Conservation (phyloP, 2,329 filamentous ascomycete species). For the Fusarium algeriense region DNA sequence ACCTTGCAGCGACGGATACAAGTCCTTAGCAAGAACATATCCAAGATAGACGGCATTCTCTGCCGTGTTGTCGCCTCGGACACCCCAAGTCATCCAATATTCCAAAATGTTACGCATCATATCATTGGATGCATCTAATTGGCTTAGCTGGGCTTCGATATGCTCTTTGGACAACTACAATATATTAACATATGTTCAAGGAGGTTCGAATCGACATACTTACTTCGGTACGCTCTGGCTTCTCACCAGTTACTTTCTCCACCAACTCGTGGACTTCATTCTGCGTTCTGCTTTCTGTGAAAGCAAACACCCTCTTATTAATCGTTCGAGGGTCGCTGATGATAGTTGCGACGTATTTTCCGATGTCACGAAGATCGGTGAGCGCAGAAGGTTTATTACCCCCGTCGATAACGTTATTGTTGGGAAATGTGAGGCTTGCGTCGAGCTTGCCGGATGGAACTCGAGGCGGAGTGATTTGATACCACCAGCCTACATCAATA, state of each 20-base stretch:
- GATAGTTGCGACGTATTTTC: constrained; percentile 10
- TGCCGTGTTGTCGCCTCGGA: constrained; percentile 16
- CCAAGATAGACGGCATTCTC: constrained; percentile 14
- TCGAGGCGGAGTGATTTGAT: constrained; percentile 6
- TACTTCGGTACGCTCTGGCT: constrained; percentile 9
- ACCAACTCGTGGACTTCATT: constrained; percentile 5
- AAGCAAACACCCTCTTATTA: constrained; percentile 9
- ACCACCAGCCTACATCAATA: constrained; percentile 20
- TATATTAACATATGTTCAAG: rapidly evolving
- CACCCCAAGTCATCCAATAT: constrained; percentile 20
- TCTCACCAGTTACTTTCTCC: constrained; percentile 3
- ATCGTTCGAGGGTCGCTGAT: constrained; percentile 6
- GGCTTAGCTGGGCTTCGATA: neutral
- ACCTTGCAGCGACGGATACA: constrained; percentile 4
- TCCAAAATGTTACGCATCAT: neutral
- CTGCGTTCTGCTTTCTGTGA: constrained; percentile 9
- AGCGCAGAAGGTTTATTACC: constrained; percentile 7
- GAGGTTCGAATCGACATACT: rapidly evolving
- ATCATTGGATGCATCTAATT: neutral
- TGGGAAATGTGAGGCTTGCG: neutral
- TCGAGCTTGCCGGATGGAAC: constrained; percentile 15
- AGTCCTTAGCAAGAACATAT: constrained; percentile 12
- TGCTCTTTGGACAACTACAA: constrained; percentile 7
- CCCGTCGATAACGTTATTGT: constrained; percentile 9
- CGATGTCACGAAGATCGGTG: neutral